Evolutionary conservation across 352 stramenopile genomes (phyloP).

Genomic region (Phytophthora tubulina): DNA sequence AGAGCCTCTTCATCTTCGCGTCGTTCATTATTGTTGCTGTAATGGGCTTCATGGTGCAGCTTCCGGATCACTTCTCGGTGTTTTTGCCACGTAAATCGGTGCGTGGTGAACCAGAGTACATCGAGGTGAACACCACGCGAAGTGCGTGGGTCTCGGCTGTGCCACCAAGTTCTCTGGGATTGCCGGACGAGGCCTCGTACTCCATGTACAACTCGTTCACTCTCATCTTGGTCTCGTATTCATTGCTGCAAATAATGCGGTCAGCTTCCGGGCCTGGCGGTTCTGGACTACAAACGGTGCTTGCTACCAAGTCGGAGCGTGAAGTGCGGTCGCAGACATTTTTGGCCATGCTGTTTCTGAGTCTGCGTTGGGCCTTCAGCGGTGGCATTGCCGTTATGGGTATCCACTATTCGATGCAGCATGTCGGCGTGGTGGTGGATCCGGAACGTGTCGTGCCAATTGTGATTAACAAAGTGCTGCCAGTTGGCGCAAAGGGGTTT

Average conservation of each 20-base stretch:
- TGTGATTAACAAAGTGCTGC: slow-evolving; percentile 81
- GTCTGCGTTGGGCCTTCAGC: slow-evolving; percentile 82
- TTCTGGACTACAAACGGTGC: slow-evolving; percentile 72
- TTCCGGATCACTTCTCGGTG: slow-evolving; percentile 66
- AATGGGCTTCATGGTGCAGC: slow-evolving; percentile 64
- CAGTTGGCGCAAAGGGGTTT: slow-evolving; percentile 69
- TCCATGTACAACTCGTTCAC: slow-evolving; percentile 83
- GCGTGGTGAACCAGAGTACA: slow-evolving; percentile 47
- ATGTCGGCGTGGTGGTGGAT: slow-evolving; percentile 59
- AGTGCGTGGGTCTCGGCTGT: slow-evolving; percentile 61
- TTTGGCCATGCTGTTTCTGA: slow-evolving; percentile 76
- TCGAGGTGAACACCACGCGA: slow-evolving; percentile 61
- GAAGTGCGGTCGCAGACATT: slow-evolving; percentile 85
- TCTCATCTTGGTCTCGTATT: slow-evolving; percentile 65
- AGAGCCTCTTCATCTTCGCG: slow-evolving; percentile 85
- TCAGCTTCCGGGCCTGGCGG: slow-evolving; percentile 75
- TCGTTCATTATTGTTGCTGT: slow-evolving; percentile 73
- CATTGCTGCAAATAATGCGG: slow-evolving; percentile 72
- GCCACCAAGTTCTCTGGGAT: slow-evolving; percentile 41
- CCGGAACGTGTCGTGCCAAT: slow-evolving; percentile 78
- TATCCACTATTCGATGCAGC: slow-evolving; percentile 70
- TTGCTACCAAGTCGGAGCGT: slow-evolving; percentile 83
- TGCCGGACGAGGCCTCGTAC: slow-evolving; percentile 63
- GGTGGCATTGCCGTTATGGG: slow-evolving; percentile 74
- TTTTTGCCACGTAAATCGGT: slow-evolving; percentile 62